These are phyloP conservation scores for Alternaria postmessia DNA, from an alignment of 2,329 filamentous ascomycete species.

Conservation along the genomic window DNA sequence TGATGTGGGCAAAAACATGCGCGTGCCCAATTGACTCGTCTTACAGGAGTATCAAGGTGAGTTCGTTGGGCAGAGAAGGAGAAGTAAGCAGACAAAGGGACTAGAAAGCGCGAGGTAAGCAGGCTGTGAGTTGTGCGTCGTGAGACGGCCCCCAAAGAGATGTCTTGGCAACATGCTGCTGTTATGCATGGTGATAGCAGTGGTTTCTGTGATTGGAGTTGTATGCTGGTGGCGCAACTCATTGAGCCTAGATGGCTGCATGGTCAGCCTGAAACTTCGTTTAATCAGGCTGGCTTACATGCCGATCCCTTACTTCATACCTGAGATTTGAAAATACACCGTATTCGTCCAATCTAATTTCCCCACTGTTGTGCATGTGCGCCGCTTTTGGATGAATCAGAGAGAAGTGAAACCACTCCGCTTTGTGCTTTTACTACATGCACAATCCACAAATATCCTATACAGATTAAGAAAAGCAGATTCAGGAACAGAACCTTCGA, in stretches of 20 bases:
- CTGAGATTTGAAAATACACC: background rate
- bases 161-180: background rate
- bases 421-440: background rate
- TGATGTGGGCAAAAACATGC: background rate
- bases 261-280: slow-evolving; percentile 2
- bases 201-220: slow-evolving; percentile 1
- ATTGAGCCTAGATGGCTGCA: background rate
- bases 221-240: background rate
- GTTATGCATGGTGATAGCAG: slow-evolving; percentile 4
- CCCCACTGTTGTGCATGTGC: background rate
- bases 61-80: background rate
- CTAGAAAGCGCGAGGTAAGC: background rate
- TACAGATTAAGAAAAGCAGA: background rate
- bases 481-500: background rate
- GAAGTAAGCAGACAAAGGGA: background rate
- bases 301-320: background rate
- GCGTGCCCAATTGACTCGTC: background rate
- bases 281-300: background rate
- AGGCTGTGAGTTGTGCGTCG: background rate
- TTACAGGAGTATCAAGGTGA: background rate
- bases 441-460: background rate
- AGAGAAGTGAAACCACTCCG: background rate
- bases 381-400: background rate
- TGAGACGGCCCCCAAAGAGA: background rate
- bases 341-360: background rate